Evolutionary conservation across 148 eudicot genomes (phyloP).

Genomic region (Fallopia convolvulus): DNA sequence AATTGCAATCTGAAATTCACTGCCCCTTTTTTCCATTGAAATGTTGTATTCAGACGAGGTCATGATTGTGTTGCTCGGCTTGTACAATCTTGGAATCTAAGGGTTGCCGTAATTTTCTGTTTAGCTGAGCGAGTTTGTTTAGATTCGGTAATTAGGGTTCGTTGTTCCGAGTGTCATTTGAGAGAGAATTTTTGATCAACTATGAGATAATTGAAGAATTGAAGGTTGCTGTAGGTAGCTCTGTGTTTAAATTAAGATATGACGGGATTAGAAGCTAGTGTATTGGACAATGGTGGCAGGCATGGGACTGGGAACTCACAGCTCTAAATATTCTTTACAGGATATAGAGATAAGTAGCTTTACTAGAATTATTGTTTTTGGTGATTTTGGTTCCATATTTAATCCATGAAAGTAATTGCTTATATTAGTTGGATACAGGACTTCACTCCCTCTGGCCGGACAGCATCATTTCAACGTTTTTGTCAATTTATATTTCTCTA

Average conservation of each 20-base stretch:
- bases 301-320: background rate
- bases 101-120: background rate
- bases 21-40: background rate
- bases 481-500: background rate
- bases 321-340: background rate
- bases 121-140: background rate
- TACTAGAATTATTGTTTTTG: background rate
- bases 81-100: background rate
- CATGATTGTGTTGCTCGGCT: background rate
- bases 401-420: background rate
- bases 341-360: background rate
- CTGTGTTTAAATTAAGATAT: background rate
- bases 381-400: background rate
- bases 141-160: background rate
- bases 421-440: background rate
- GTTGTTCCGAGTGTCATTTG: background rate
- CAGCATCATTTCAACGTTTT: background rate
- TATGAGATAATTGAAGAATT: background rate
- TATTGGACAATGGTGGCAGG: background rate
- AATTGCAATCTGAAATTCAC: background rate
- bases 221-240: background rate
- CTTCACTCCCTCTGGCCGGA: background rate
- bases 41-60: background rate
- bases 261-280: background rate
- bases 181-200: background rate